Evolutionary conservation across 1,139 yeast species (phyloP).

Genomic region (Saccharomyces hybrid): DNA sequence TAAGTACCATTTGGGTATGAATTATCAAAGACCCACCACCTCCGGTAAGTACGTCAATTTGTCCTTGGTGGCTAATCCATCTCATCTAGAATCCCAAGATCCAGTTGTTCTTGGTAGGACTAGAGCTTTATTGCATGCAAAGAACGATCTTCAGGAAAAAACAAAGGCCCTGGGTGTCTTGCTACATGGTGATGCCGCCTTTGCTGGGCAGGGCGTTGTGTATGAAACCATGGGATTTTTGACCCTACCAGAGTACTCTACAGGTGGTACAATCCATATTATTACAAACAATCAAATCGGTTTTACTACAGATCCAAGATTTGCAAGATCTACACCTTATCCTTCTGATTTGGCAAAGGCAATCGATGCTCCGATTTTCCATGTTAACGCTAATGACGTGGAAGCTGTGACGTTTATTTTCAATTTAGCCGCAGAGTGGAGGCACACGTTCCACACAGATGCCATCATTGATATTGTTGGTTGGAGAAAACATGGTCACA

Average conservation of each 20-base stretch:
- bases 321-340: constrained; percentile 94
- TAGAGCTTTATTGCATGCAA: constrained; percentile 90
- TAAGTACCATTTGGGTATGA: constrained; percentile 98
- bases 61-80: constrained; percentile 96
- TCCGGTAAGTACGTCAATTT: constrained; percentile 94
- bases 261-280: constrained; percentile 97
- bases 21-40: constrained; percentile 97
- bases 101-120: constrained; percentile 98
- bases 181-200: constrained; percentile 98
- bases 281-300: constrained; percentile 98
- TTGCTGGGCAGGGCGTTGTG: constrained; percentile 98
- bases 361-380: constrained; percentile 97
- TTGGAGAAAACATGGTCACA: constrained; percentile 98
- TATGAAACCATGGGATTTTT: constrained; percentile 97
- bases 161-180: constrained; percentile 86
- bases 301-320: constrained; percentile 97
- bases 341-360: constrained; percentile 97
- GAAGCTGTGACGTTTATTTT: constrained; percentile 89
- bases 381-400: constrained; percentile 96
- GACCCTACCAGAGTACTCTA: constrained; percentile 86
- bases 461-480: constrained; percentile 96
- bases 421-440: constrained; percentile 97
- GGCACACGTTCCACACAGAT: constrained; percentile 92
- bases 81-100: constrained; percentile 98
- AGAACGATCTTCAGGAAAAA: constrained; percentile 74